Evolutionary conservation across 768 basidiomycete species (phyloP), one percentile per base, ranked within the genome.

Genomic region (Pleurotus tuber-regium): DNA sequence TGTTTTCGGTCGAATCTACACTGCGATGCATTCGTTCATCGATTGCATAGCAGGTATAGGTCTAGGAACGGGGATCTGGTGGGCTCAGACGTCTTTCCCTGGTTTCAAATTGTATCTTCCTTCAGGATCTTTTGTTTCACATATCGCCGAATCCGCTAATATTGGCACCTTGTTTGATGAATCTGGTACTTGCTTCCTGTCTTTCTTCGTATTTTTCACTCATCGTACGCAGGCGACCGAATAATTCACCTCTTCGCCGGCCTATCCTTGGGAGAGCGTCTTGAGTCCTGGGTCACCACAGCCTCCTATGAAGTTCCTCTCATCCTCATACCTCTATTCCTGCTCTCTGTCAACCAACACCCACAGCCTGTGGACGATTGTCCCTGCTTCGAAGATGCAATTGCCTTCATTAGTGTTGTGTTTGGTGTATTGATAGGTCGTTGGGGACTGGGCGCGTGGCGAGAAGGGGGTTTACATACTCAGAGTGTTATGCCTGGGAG

Each of bases 301-400:
- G 67, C 70, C n/a, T 72, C 72, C 14, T 74, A 72, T 70, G 69
- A 71, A 73, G 83, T 87, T n/a, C 87, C 87, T 5, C 61, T 79
- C 30, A 76, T 78, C 8, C 66, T 84, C 36, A 73, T 87, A 23
- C 77, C 84, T 0, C 54, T 88, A n/a, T 83, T 80, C 51, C 70
- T 92, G 11, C 70, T 89, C 4, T 69, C 88, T 16, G 86, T 95
- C n/a, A 87, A 93, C 61, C 83, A 89, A 54, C 92, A 95, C 61
- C 93, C 95, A 0, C 88, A 95, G 58, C 96, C 96, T 0, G 89
- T 96, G 7, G 95, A 98, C 52, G 92, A 96, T 60, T 98, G 96
- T 58, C 96, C 96, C 2, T 98, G 96, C 68, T 99, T 97, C 67
- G 96, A 97, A 63, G 96, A 98, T 61, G 92, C 95, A 2, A 95